Conservation (phyloP, 2,329 filamentous ascomycete species). For the Zymoseptoria crescenta region DNA sequence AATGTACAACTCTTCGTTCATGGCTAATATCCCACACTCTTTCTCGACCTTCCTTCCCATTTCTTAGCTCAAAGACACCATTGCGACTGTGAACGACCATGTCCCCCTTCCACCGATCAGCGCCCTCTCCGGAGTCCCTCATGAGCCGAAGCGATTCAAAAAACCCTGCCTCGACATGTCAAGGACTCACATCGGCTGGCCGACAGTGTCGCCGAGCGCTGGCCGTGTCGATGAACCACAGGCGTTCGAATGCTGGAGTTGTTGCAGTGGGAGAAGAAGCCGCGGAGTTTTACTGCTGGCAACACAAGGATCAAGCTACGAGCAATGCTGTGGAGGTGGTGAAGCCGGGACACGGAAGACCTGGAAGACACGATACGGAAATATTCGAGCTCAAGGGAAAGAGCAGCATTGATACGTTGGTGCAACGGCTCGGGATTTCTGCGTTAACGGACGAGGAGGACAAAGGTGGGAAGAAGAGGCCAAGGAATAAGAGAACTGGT, state of each 20-base stretch:
- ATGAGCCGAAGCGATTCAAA: slow-evolving; percentile 76
- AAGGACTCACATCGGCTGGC: slow-evolving; percentile 76
- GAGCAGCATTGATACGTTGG: slow-evolving; percentile 78
- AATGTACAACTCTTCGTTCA: not conserved
- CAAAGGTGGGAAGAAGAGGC: slow-evolving; percentile 4
- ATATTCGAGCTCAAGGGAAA: slow-evolving; percentile 55
- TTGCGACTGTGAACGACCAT: not conserved
- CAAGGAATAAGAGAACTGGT: slow-evolving; percentile 1
- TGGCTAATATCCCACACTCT: slow-evolving; percentile 38
- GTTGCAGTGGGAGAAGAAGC: slow-evolving; percentile 43
- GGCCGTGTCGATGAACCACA: slow-evolving; percentile 31
- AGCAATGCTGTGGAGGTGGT: slow-evolving; percentile 9
- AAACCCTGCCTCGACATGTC: slow-evolving; percentile 75
- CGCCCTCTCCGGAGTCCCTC: slow-evolving; percentile 58
- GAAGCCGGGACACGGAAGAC: slow-evolving; percentile 6
- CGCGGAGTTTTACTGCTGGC: slow-evolving; percentile 78
- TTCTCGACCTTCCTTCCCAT: not conserved
- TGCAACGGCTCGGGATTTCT: slow-evolving; percentile 60
- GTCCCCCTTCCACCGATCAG: not conserved
- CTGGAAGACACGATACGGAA: slow-evolving; percentile 27
- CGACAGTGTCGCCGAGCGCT: slow-evolving; percentile 72
- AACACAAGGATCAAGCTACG: slow-evolving; percentile 81
- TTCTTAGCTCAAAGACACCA: not conserved
- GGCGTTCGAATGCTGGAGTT: slow-evolving; percentile 24
- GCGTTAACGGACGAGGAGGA: slow-evolving; percentile 7